Conservation (phyloP, 306 rosid species). For the Quercus glauca region DNA sequence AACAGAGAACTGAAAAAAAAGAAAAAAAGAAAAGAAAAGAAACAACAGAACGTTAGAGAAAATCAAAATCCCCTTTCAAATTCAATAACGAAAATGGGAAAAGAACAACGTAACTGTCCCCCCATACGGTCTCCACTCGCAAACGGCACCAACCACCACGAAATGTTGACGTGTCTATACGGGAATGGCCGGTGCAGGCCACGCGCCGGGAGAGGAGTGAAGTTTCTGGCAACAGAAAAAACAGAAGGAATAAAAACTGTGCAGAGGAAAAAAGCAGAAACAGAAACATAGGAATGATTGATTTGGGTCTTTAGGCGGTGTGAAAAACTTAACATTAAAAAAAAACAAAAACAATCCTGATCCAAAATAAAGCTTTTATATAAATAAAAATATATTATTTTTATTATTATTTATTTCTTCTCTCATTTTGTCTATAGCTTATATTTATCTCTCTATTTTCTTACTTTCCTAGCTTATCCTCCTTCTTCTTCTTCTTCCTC, state of each 20-base stretch:
- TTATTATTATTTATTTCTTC: no score
- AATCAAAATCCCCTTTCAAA: not conserved
- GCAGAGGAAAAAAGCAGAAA: not conserved
- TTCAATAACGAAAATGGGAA: not conserved
- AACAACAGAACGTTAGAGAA: not conserved
- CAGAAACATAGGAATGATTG: conserved; percentile 19
- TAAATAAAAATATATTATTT: no score
- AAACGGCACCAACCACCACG: not conserved
- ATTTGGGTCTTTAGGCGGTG: not conserved
- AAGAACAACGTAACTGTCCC: no score
- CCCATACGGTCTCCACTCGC: not conserved
- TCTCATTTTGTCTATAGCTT: no score
- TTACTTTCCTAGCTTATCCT: no score
- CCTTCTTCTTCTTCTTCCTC: not conserved
- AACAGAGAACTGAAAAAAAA: no score
- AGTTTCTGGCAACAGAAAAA: not conserved
- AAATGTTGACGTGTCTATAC: not conserved
- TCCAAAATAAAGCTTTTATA: conserved; percentile 33
- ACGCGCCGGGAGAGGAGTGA: not conserved
- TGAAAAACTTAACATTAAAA: conserved; percentile 3
- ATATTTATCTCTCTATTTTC: no score
- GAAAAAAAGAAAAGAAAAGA: no score
- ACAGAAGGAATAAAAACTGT: not conserved
- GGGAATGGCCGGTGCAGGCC: not conserved
- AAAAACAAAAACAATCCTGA: conserved; percentile 35